Percentiles rank a stretch among this genome's conserved stretches.
Evolutionary conservation across 2,329 filamentous ascomycete species (phyloP).

Genomic region (Pezicula neosporulosa): DNA sequence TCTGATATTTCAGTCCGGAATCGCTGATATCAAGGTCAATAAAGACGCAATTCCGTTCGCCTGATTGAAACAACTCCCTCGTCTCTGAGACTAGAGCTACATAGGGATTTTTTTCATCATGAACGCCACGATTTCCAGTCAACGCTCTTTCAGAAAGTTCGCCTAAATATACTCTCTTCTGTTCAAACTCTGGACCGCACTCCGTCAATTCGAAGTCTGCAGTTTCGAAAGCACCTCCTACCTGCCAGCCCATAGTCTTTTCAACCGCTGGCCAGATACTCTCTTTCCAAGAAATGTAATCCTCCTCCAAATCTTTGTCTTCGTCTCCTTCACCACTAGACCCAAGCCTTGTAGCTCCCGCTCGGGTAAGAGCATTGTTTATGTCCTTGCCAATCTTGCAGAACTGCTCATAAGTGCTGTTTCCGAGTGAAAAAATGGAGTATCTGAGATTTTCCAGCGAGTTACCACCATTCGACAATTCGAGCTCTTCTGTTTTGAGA

Average conservation of each 20-base stretch:
- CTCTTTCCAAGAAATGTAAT: constrained; percentile 34
- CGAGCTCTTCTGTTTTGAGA: constrained; percentile 17
- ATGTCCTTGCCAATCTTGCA: constrained; percentile 31
- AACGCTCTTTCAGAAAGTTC: constrained; percentile 9
- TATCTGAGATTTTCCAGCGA: constrained; percentile 24
- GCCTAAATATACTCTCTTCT: constrained; percentile 17
- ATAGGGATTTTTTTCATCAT: constrained; percentile 7
- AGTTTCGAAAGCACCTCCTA: not conserved
- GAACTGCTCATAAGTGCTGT: constrained; percentile 35
- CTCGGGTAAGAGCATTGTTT: constrained; percentile 14
- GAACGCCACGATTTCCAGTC: not conserved
- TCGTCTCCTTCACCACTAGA: constrained; percentile 30
- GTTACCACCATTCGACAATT: not conserved
- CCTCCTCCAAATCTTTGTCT: constrained; percentile 23
- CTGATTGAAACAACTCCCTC: constrained; percentile 20
- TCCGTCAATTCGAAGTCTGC: not conserved
- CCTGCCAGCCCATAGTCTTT: constrained; percentile 15
- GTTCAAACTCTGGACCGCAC: not conserved
- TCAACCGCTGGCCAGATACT: constrained; percentile 18
- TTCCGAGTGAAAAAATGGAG: constrained; percentile 33
- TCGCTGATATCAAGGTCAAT: constrained; percentile 34
- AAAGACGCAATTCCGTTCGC: constrained; percentile 31
- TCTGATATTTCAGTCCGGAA: constrained; percentile 31
- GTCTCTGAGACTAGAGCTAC: constrained; percentile 10
- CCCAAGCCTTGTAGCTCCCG: constrained; percentile 27